Evolutionary conservation across 2,329 filamentous ascomycete genomes (phyloP).

Genomic region (Didymellaceae sp.): DNA sequence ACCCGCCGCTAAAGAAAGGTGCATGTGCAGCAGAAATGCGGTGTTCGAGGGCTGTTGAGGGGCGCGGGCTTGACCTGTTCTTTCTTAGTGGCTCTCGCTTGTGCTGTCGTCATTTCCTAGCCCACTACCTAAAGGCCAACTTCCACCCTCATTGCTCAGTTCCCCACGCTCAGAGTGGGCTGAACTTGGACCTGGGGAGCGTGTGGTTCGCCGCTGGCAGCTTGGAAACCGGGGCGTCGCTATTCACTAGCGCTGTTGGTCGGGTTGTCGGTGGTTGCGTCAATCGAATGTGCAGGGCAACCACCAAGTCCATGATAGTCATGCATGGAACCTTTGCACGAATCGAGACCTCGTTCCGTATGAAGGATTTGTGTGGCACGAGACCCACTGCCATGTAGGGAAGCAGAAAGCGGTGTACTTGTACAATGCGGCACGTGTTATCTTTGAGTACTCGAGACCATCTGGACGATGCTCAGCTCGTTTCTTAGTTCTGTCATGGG

Average conservation of each 20-base stretch:
- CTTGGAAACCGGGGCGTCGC: slow-evolving; percentile 26
- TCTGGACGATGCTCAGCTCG: background rate
- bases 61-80: slow-evolving; percentile 14
- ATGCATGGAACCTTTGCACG: background rate
- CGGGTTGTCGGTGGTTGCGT: slow-evolving; percentile 23
- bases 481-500: background rate
- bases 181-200: slow-evolving; percentile 15
- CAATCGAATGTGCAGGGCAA: slow-evolving; percentile 1
- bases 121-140: slow-evolving; percentile 11
- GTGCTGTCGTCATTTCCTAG: slow-evolving; percentile 19
- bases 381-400: slow-evolving; percentile 15
- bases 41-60: slow-evolving; percentile 15
- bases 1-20: slow-evolving; percentile 22
- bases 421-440: slow-evolving; percentile 4
- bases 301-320: slow-evolving; percentile 3
- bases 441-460: background rate
- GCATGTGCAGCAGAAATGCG: slow-evolving; percentile 25
- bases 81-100: slow-evolving; percentile 19
- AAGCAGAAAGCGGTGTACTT: slow-evolving; percentile 9
- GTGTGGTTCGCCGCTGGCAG: slow-evolving; percentile 25
- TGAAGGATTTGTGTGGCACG: slow-evolving; percentile 14
- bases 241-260: slow-evolving; percentile 18
- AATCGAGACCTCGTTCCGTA: slow-evolving; percentile 8
- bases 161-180: slow-evolving; percentile 18
- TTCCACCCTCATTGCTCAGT: slow-evolving; percentile 32